Base-by-base conservation (phyloP, 2,329 filamentous ascomycete genomes). In the Paraconiothyrium brasiliense region DNA sequence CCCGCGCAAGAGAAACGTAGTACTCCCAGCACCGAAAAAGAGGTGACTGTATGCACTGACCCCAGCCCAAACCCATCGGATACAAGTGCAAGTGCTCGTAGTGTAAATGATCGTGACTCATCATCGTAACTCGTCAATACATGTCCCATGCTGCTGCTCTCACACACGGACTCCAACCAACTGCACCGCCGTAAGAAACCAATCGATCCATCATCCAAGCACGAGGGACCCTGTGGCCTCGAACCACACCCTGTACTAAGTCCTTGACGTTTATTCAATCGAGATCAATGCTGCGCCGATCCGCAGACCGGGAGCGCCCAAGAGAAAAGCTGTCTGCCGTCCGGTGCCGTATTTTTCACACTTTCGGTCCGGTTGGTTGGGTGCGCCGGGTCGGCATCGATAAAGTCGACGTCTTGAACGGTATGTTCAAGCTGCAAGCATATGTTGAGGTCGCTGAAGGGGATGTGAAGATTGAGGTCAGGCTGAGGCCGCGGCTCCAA, bases 321-420 rank as follows among this genome's bases (percentile, higher is more conserved):
- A 49, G 49, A 54, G 57, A 54, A 34, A 35, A 43, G 34, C 32
- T 27, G 59, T 24, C 32, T 41, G 35, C 44, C 55, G 55, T 62
- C 59, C 60, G 60, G 37, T 62, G 60, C 60, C 55, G 41, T 55
- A 55, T 55, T 50, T 56, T 55, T 58, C 47, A 22, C 52, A 56
- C 52, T 57, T 48, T n/a, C 39, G 4, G 9, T 41, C 14, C 39
- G 16, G 14, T 41, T 16, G 39, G 24, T 48, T 2, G 16, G 20
- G 35, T 48, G 43, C n/a, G 54, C 54, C 44, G 51, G 37, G 51
- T 44, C 16, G 37, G 22, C 4, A 16, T 30, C 22, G n/a, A 10
- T 22, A 37, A 20, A 24, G 27, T 55, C n/a, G 2, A 34, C 20
- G 48, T 41, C 14, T 16, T 20, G 35, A 37, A 14, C 11, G 35